Evolutionary conservation across 2,329 filamentous ascomycete species (phyloP).

Genomic region (Phyllosticta citriasiana): DNA sequence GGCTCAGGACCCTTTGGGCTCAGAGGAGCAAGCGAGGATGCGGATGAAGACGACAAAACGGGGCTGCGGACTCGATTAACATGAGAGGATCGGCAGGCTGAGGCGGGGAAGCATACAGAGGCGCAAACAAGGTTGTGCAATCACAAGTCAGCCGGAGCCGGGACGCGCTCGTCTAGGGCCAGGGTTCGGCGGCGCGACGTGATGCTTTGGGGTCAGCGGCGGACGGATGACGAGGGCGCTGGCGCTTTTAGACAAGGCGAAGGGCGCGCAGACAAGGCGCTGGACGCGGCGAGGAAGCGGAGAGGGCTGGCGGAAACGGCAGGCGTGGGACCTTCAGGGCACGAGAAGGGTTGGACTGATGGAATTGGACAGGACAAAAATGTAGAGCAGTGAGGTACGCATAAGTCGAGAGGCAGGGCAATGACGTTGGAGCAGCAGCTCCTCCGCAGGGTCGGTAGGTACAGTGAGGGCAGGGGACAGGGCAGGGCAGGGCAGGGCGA

Average conservation of each 20-base stretch:
- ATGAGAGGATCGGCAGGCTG: not conserved
- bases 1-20: not conserved
- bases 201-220: not conserved
- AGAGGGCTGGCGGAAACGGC: conserved; percentile 3
- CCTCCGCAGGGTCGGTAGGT: not conserved
- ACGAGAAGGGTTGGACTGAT: conserved; percentile 9
- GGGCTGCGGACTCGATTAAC: not conserved
- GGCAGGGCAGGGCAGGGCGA: not conserved
- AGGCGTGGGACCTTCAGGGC: conserved; percentile 4
- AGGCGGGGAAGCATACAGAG: conserved; percentile 1
- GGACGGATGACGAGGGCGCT: not conserved
- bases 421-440: conserved; percentile 6
- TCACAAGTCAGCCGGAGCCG: not conserved
- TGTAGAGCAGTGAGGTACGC: conserved; percentile 7
- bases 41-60: not conserved
- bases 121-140: not conserved
- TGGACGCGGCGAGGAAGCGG: not conserved
- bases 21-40: not conserved
- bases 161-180: not conserved
- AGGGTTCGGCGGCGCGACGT: not conserved
- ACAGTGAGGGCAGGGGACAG: not conserved
- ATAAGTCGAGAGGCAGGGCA: conserved; percentile 4
- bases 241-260: not conserved
- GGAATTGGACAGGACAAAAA: not conserved
- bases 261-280: not conserved